A percentile compares a stretch with the other conserved stretches of the same genome.
Conservation (phyloP, 1,284 basidiomycete genomes). For the Boletus semigastroideus region DNA sequence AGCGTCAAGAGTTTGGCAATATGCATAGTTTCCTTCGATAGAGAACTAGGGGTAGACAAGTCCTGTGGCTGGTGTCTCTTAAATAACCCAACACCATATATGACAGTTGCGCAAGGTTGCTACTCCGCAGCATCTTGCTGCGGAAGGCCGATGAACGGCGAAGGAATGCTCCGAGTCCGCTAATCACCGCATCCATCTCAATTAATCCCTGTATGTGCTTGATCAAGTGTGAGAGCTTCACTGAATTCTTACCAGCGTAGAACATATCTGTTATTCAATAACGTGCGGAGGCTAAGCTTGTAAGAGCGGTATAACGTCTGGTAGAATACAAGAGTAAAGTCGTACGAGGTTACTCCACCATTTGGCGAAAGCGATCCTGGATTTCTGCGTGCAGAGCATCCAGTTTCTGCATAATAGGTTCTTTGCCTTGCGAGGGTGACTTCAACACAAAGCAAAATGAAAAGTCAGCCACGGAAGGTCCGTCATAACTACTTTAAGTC, state of each 20-base stretch:
- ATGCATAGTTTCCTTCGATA: constrained; percentile 15
- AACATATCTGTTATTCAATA: not conserved
- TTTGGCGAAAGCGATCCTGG: constrained; percentile 84
- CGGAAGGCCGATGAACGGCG: not conserved
- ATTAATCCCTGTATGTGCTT: not conserved
- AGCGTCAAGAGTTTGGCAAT: constrained; percentile 14
- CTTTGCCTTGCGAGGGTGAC: constrained; percentile 86
- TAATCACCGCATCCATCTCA: not conserved
- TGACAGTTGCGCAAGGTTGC: not conserved
- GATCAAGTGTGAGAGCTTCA: not conserved
- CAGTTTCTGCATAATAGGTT: constrained; percentile 76
- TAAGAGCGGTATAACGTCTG: constrained; percentile 20
- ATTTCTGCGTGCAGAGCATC: constrained; percentile 81
- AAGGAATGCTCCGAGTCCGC: not conserved
- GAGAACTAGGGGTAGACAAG: not conserved
- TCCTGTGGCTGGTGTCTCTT: not conserved
- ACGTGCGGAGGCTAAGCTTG: not conserved
- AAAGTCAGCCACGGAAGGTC: constrained; percentile 22
- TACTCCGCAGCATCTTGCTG: constrained; percentile 21
- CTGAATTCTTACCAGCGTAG: not conserved
- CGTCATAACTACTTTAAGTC: constrained; percentile 18
- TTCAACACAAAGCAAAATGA: constrained; percentile 32
- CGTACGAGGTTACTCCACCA: constrained; percentile 62
- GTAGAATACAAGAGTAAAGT: constrained; percentile 21
- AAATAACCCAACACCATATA: not conserved